phyloP scores from a whole-genome alignment of 306 rosid species.

The Leucaena leucocephala region DNA sequence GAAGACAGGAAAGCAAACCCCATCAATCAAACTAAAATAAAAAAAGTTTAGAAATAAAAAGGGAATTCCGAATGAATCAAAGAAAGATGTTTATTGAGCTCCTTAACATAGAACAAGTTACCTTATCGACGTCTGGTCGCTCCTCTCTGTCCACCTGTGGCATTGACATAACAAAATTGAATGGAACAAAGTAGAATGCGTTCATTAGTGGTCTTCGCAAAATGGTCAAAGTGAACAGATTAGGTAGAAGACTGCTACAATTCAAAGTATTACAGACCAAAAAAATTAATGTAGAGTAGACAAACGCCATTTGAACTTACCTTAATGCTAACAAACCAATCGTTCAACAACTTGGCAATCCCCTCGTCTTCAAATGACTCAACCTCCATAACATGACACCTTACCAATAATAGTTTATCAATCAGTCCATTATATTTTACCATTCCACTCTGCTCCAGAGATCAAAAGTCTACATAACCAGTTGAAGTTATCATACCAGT shows the following conservation, averaged over 20 bases:
- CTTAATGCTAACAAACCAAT: slow-evolving; percentile 93
- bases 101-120: slow-evolving; percentile 27
- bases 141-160: slow-evolving; percentile 95
- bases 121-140: slow-evolving; percentile 99
- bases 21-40: slow-evolving; percentile 9
- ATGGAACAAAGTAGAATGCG: slow-evolving; percentile 28
- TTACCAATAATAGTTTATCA: slow-evolving; percentile 38
- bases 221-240: slow-evolving; percentile 7
- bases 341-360: slow-evolving; percentile 77
- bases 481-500: slow-evolving; percentile 62
- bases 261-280: slow-evolving; percentile 25
- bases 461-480: slow-evolving; percentile 9
- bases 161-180: slow-evolving; percentile 37
- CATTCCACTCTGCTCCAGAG: background rate
- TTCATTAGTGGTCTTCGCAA: slow-evolving; percentile 7
- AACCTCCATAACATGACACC: slow-evolving; percentile 99
- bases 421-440: slow-evolving; percentile 14
- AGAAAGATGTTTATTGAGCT: background rate
- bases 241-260: slow-evolving; percentile 21
- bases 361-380: slow-evolving; percentile 90
- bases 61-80: background rate
- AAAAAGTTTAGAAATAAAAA: background rate
- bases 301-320: slow-evolving; percentile 38
- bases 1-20: slow-evolving; percentile 15
- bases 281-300: background rate